phyloP scores from a whole-genome alignment of 2,329 filamentous ascomycete genomes.

The Botrytis deweyae region DNA sequence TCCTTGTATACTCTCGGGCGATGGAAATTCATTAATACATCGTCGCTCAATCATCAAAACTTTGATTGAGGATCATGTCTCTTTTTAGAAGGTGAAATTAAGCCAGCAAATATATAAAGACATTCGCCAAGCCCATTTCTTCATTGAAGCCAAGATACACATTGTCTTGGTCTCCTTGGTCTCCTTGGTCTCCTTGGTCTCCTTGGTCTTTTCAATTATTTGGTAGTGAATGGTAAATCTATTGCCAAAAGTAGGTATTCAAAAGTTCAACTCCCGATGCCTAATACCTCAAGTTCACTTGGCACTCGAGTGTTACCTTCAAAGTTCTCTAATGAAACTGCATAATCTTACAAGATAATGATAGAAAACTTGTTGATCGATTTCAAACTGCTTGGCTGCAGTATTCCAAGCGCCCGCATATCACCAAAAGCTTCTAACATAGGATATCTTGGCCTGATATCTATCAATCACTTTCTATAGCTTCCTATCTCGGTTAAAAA shows the following conservation, averaged over 20 bases:
- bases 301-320: not conserved
- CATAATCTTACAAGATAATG: not conserved
- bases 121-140: constrained; percentile 1
- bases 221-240: not conserved
- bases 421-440: not conserved
- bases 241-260: not conserved
- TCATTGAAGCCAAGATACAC: not conserved
- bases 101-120: constrained; percentile 6
- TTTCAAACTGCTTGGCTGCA: not conserved
- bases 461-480: not conserved
- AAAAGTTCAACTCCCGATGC: not conserved
- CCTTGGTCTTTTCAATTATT: not conserved
- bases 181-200: constrained; percentile 8
- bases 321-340: not conserved
- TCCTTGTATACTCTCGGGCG: too few species aligned
- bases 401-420: not conserved
- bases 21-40: not conserved
- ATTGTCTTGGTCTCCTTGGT: constrained; percentile 15
- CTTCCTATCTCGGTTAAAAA: constrained; percentile 1
- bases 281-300: not conserved
- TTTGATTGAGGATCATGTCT: not conserved
- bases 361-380: not conserved
- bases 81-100: constrained; percentile 4
- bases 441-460: not conserved
- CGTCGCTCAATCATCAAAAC: not conserved